phyloP scores from a whole-genome alignment of 169 alveolate genomes.

The Cryptosporidium viatorum region DNA sequence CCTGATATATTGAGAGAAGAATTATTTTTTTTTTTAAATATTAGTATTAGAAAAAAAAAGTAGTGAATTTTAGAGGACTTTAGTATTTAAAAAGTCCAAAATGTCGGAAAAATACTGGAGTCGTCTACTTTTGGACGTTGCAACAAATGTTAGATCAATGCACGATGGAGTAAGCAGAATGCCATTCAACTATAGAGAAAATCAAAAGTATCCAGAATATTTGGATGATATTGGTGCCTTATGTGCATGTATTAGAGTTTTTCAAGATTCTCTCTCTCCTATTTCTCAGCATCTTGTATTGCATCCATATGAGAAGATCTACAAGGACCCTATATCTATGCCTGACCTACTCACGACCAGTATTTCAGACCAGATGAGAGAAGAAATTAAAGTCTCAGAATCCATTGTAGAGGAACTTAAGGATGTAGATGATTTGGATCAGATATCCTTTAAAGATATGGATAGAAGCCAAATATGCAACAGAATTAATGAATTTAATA shows the following conservation, averaged over 20 bases:
- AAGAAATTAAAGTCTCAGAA: constrained; percentile 56
- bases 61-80: not conserved
- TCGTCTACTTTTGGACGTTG: constrained; percentile 42
- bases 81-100: not conserved
- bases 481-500: constrained; percentile 65
- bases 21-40: too few relatives aligned
- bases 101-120: constrained; percentile 52
- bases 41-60: not conserved
- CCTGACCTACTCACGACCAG: constrained; percentile 58
- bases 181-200: constrained; percentile 24
- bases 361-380: constrained; percentile 55
- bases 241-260: constrained; percentile 66
- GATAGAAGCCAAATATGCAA: constrained; percentile 13
- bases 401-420: not conserved
- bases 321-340: constrained; percentile 70
- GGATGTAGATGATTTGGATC: not conserved
- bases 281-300: constrained; percentile 46
- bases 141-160: constrained; percentile 49
- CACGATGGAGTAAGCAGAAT: constrained; percentile 60
- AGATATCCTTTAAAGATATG: constrained; percentile 10
- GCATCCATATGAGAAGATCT: constrained; percentile 65
- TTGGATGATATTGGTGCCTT: constrained; percentile 73
- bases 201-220: constrained; percentile 52
- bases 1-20: too few relatives aligned
- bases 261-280: constrained; percentile 63